Conservation (phyloP, 345 rosid species). For the Barbarea vulgaris region DNA sequence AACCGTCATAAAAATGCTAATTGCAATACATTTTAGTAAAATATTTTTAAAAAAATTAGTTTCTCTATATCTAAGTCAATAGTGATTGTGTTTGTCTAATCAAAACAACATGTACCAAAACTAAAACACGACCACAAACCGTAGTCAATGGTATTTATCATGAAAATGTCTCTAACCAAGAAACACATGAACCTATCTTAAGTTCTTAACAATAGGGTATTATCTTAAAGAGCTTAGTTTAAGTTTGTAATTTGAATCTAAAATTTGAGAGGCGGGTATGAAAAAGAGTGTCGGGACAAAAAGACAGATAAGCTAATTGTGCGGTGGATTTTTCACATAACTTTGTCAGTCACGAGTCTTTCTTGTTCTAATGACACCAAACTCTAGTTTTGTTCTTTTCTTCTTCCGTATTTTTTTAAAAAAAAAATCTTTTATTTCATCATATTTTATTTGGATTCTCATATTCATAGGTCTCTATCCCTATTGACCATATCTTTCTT, state of each 20-base stretch:
- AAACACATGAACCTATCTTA: slow-evolving; percentile 3
- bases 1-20: not conserved
- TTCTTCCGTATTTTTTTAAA: not conserved
- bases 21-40: not conserved
- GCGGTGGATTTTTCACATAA: slow-evolving; percentile 40
- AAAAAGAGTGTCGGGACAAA: slow-evolving; percentile 28
- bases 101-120: slow-evolving; percentile 11
- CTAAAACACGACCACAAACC: slow-evolving; percentile 5
- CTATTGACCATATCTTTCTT: slow-evolving; percentile 30
- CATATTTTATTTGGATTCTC: slow-evolving; percentile 30
- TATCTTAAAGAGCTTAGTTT: not conserved
- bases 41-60: no score
- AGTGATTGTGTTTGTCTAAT: not conserved
- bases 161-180: slow-evolving; percentile 17
- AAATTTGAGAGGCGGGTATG: not conserved
- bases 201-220: not conserved
- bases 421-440: not conserved
- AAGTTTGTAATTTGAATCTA: slow-evolving; percentile 25
- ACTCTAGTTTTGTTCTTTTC: slow-evolving; percentile 40
- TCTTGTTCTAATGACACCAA: slow-evolving; percentile 45
- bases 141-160: not conserved
- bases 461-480: slow-evolving; percentile 26
- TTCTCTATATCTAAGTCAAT: not conserved
- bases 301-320: slow-evolving; percentile 40
- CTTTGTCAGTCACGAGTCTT: slow-evolving; percentile 46